Base-by-base conservation (phyloP, 345 rosid species). In the Syzygium aromaticum region DNA sequence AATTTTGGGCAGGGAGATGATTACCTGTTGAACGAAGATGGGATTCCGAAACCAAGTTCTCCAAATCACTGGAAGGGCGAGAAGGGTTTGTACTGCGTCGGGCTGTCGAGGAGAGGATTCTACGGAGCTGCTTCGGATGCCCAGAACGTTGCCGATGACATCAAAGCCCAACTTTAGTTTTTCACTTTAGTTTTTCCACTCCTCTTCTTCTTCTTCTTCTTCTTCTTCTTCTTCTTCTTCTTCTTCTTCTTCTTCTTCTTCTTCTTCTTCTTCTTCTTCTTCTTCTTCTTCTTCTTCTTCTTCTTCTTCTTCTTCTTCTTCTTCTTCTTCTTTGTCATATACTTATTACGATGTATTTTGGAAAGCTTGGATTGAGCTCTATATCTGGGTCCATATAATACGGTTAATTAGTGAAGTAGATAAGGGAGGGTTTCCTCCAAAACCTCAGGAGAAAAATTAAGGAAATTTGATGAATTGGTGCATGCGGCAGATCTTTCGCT, bases 31-130 rank as follows among this genome's bases (percentile, higher is more conserved):
- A 89, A 90, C 33, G 92, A 91, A 14, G 92, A 92, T 28, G 93
- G 94, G 84, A 49, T 91, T 13, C 33, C 93, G 0, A 92, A 91
- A 61, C 90, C 51, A 25, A 86, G 91, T 78, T 90, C n/a, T 85
- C 94, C 94, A 3, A 90, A 92, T 85, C 90, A 92, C 19, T 92
- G 94, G 94, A 94, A 93, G 78, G 96, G 94, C 22, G 89, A 91
- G 77, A 92, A 91, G 27, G 95, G 95, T 3, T 78, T 93, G 43
- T 91, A 90, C 73, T 91, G 94, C n/a, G 87, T 88, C 57, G 93
- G 94, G 30, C 85, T 94, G 84, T 73, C 94, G 30, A 88, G 93
- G 84, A 88, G 80, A 88, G 95, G 96, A 14, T 43, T 94, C 14
- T 84, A 88, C 67, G 94, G 94, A 27, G 89, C 89, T 9, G 43